phyloP scores from a whole-genome alignment of 2,329 filamentous ascomycete species.

The Cytospora chrysosperma region DNA sequence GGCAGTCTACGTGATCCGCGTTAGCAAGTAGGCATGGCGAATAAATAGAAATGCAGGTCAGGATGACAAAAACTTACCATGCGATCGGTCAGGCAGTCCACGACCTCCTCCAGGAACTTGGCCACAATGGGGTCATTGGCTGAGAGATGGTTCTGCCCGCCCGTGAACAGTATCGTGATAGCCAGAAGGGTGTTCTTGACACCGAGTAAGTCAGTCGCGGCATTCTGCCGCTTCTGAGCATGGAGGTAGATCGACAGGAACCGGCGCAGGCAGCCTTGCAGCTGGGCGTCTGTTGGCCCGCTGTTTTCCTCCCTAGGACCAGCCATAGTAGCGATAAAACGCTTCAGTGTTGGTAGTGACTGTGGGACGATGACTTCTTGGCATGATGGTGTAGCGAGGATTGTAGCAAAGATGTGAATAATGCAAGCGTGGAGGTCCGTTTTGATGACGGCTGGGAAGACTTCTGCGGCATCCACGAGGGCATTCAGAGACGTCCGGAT shows the following conservation, averaged over 20 bases:
- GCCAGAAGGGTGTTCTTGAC: constrained; percentile 92
- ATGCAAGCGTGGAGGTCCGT: constrained; percentile 96
- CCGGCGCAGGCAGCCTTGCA: constrained; percentile 78
- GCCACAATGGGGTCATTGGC: constrained; percentile 72
- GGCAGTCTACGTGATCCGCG: constrained; percentile 57
- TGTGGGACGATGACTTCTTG: constrained; percentile 88
- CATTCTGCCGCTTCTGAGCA: constrained; percentile 68
- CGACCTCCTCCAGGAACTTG: constrained; percentile 74
- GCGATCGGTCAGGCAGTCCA: constrained; percentile 78
- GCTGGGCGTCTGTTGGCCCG: constrained; percentile 62
- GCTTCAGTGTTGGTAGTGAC: constrained; percentile 84
- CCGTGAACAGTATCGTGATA: constrained; percentile 84
- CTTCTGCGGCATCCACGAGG: constrained; percentile 89
- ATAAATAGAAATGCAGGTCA: not conserved
- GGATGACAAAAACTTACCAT: constrained; percentile 51
- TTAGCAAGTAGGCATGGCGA: constrained; percentile 19
- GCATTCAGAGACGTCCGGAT: constrained; percentile 80
- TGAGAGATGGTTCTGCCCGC: constrained; percentile 70
- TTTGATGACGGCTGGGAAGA: constrained; percentile 95
- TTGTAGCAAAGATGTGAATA: constrained; percentile 92
- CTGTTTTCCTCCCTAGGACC: constrained; percentile 40
- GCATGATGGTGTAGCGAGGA: constrained; percentile 81
- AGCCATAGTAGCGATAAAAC: constrained; percentile 79
- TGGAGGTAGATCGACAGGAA: constrained; percentile 79
- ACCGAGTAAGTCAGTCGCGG: constrained; percentile 74